phyloP scores from a whole-genome alignment of 441 rosid species.

The Brassica balearica region DNA sequence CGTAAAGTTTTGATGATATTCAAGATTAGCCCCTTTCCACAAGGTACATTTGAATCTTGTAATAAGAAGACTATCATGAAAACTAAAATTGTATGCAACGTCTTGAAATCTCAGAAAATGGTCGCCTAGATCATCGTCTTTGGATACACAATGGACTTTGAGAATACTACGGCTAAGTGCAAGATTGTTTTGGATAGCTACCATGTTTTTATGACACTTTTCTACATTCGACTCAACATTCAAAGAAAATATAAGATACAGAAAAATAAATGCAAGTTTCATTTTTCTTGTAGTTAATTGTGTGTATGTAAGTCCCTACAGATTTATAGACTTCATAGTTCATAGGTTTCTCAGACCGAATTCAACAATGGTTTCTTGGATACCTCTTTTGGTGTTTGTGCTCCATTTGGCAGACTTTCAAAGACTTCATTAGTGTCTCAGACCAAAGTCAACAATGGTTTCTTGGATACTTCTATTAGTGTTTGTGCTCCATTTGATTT shows the following conservation, averaged over 20 bases:
- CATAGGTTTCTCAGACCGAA: background rate
- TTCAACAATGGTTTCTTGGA: background rate
- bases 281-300: background rate
- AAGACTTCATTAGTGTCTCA: background rate
- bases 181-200: conserved; percentile 1
- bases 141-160: background rate
- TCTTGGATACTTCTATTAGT: background rate
- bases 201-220: background rate
- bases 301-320: background rate
- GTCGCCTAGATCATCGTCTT: background rate
- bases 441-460: background rate
- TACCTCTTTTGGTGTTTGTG: background rate
- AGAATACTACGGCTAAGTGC: conserved; percentile 4
- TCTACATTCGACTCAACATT: background rate
- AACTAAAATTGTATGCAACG: background rate
- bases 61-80: background rate
- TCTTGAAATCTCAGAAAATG: background rate
- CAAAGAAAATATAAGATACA: background rate
- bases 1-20: background rate
- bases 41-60: background rate
- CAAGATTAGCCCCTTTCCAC: background rate
- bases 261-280: background rate
- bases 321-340: background rate
- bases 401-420: background rate
- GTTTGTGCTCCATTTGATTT: too few relatives aligned